A percentile compares a stretch with the other conserved stretches of the same genome.
phyloP scores from a whole-genome alignment of 2,329 filamentous ascomycete species.

The Clonostachys sp. region DNA sequence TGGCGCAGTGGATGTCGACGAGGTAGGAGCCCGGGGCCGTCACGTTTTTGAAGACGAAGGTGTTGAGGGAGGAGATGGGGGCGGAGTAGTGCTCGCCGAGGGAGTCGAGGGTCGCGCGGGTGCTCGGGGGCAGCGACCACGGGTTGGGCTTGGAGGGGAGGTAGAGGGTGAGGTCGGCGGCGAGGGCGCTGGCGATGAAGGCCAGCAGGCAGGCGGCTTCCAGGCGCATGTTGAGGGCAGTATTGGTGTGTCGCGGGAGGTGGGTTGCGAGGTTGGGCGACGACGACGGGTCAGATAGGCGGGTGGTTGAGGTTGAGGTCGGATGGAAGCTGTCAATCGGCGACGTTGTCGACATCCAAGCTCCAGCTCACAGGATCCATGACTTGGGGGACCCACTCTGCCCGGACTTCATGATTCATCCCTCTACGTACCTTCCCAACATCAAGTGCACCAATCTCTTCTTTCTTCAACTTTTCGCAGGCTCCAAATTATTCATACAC shows the following conservation, averaged over 20 bases:
- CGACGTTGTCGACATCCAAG: background rate
- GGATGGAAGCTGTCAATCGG: background rate
- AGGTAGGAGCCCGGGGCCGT: slow-evolving; percentile 67
- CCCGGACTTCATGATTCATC: too few species aligned
- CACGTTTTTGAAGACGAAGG: slow-evolving; percentile 73
- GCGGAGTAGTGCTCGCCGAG: slow-evolving; percentile 38
- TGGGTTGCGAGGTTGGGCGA: too few species aligned
- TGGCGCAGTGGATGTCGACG: slow-evolving; percentile 71
- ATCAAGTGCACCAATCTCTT: too few species aligned
- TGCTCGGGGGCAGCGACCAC: slow-evolving; percentile 55
- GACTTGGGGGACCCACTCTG: background rate
- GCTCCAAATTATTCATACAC: too few species aligned
- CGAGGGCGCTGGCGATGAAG: slow-evolving; percentile 22
- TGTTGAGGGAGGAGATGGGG: slow-evolving; percentile 62
- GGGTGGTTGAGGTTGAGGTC: too few species aligned
- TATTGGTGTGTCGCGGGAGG: background rate
- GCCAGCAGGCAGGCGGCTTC: slow-evolving; percentile 25
- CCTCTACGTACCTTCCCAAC: too few species aligned
- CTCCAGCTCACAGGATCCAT: background rate
- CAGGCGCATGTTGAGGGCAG: slow-evolving; percentile 23
- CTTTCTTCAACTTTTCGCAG: too few species aligned
- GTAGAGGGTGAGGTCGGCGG: slow-evolving; percentile 34
- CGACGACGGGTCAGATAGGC: too few species aligned
- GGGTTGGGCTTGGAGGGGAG: slow-evolving; percentile 45
- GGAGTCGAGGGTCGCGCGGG: slow-evolving; percentile 56